These are phyloP conservation scores for Truncatella angustata DNA, from an alignment of 2,329 filamentous ascomycete species.

Conservation along the genomic window DNA sequence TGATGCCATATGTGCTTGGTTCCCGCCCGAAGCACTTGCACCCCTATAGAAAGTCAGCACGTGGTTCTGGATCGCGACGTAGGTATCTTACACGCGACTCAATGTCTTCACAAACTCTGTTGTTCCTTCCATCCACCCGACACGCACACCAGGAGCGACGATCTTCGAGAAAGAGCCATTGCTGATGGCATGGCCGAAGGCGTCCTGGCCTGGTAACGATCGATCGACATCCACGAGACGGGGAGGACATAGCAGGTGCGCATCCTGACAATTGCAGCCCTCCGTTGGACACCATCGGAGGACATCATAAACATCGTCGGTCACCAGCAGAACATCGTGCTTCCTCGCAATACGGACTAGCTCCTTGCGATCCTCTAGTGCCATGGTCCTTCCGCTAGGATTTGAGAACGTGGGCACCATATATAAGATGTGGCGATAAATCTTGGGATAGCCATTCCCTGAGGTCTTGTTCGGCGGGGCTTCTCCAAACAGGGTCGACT, in stretches of 20 bases:
- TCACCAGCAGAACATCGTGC: slow-evolving; percentile 48
- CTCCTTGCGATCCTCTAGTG: slow-evolving; percentile 61
- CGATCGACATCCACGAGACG: slow-evolving; percentile 63
- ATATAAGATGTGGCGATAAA: slow-evolving; percentile 76
- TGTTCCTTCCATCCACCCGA: slow-evolving; percentile 44
- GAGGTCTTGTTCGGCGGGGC: background rate
- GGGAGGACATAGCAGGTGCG: slow-evolving; percentile 30
- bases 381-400: slow-evolving; percentile 81
- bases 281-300: slow-evolving; percentile 1
- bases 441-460: slow-evolving; percentile 50
- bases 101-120: background rate
- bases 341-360: slow-evolving; percentile 73
- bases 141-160: slow-evolving; percentile 43
- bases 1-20: slow-evolving; percentile 25
- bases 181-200: slow-evolving; percentile 61
- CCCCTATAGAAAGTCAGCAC: slow-evolving; percentile 7
- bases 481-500: background rate
- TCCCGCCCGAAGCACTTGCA: background rate
- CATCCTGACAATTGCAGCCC: background rate
- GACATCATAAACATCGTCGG: slow-evolving; percentile 11
- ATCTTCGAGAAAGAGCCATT: slow-evolving; percentile 71
- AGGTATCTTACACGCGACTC: background rate
- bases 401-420: slow-evolving; percentile 86
- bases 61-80: background rate
- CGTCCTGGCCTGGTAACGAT: slow-evolving; percentile 44